phyloP scores from a whole-genome alignment of 75 land plant genomes.

The Pinus tabuliformis region DNA sequence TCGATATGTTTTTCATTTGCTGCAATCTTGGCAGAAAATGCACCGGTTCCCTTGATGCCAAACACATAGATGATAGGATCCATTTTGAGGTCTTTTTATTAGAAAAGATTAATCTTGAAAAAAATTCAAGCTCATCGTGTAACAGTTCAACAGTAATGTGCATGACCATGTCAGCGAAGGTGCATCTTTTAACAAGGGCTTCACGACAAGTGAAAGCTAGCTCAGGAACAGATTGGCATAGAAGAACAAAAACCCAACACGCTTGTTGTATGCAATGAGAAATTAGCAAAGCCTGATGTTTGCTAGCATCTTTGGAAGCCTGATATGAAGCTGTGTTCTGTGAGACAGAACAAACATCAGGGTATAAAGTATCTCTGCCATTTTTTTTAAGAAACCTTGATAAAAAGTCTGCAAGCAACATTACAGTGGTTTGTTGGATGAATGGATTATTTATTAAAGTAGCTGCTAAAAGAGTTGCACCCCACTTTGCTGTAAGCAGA shows the following conservation, averaged over 20 bases:
- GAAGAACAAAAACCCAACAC: constrained; percentile 14
- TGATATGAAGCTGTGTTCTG: constrained; percentile 7
- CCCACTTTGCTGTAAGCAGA: constrained; percentile 29
- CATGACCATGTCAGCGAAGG: constrained; percentile 34
- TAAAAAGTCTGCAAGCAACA: constrained; percentile 21
- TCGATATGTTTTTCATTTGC: background rate
- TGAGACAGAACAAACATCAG: background rate
- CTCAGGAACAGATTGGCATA: constrained; percentile 29
- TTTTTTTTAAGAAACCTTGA: background rate
- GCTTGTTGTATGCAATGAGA: constrained; percentile 28
- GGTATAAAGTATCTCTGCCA: background rate
- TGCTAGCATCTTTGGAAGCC: constrained; percentile 9
- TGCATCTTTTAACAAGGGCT: constrained; percentile 23
- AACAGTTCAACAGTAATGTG: constrained; percentile 35
- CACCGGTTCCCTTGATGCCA: constrained; percentile 7
- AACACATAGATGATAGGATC: constrained; percentile 22
- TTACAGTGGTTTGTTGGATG: background rate
- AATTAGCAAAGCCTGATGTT: background rate
- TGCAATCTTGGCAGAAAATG: constrained; percentile 9
- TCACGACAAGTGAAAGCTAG: constrained; percentile 35
- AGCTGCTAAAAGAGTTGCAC: constrained; percentile 22
- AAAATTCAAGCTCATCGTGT: constrained; percentile 44
- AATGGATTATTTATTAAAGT: constrained; percentile 23
- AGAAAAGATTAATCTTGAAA: constrained; percentile 34
- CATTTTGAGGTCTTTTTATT: constrained; percentile 31